phyloP scores from a whole-genome alignment of 805 yeast species.

The Ogataea saltuana region DNA sequence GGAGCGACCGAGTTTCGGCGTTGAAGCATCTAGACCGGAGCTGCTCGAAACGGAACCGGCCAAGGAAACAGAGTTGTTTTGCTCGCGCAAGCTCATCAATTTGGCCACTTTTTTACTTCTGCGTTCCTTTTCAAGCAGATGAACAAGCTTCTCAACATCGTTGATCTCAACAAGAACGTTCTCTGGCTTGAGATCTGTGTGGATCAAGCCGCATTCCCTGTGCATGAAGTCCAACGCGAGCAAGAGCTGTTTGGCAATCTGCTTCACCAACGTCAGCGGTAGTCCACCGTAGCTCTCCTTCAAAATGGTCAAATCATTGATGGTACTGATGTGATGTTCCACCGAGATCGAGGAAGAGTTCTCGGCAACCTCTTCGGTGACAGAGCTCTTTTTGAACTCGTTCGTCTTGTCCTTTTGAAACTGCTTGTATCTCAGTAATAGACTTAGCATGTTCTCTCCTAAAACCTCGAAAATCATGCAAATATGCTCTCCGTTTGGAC shows the following conservation, averaged over 20 bases:
- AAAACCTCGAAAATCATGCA: constrained; percentile 68
- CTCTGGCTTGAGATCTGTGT: constrained; percentile 77
- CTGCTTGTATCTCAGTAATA: constrained; percentile 49
- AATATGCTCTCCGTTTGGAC: constrained; percentile 65
- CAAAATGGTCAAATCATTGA: constrained; percentile 37
- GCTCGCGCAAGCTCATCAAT: constrained; percentile 25
- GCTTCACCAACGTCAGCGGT: constrained; percentile 55
- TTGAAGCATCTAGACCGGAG: too few relatives aligned
- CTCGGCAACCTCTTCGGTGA: constrained; percentile 10
- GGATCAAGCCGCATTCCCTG: constrained; percentile 63
- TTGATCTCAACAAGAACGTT: constrained; percentile 58
- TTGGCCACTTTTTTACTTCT: constrained; percentile 26
- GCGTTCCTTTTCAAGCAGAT: constrained; percentile 41
- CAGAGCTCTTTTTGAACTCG: constrained; percentile 26
- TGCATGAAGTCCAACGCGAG: constrained; percentile 60
- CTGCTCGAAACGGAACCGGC: neutral
- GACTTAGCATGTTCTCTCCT: constrained; percentile 58
- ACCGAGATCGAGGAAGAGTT: constrained; percentile 11
- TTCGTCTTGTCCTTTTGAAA: constrained; percentile 35
- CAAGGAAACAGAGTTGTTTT: constrained; percentile 12
- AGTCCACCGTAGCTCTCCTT: constrained; percentile 51
- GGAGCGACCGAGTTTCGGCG: constrained; percentile 21
- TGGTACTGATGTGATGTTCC: constrained; percentile 26
- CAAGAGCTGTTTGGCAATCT: constrained; percentile 56
- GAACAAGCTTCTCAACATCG: constrained; percentile 53